Conservation (phyloP, 179 eudicot species). For the Carnegiea gigantea region DNA sequence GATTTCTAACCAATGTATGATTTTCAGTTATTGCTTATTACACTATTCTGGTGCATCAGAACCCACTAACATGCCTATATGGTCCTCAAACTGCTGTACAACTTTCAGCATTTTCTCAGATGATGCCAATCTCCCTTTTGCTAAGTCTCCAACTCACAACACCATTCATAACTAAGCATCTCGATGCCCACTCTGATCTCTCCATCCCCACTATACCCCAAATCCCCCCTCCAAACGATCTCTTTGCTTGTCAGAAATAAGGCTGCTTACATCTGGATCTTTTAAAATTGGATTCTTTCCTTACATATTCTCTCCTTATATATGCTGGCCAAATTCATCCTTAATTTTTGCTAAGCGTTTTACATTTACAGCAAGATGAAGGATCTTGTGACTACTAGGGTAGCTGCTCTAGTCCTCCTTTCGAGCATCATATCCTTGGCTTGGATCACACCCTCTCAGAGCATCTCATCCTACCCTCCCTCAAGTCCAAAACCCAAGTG, state of each 20-base stretch:
- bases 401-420: constrained; percentile 31
- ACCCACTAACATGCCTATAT: neutral
- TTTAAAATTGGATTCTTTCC: neutral
- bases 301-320: constrained; percentile 16
- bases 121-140: constrained; percentile 11
- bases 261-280: neutral
- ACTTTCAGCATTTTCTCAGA: constrained; percentile 4
- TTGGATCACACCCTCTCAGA: constrained; percentile 27
- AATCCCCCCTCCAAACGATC: neutral
- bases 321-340: neutral
- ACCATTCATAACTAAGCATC: constrained; percentile 2
- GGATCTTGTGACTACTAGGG: neutral
- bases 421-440: constrained; percentile 31
- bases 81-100: constrained; percentile 2
- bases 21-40: neutral
- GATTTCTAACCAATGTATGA: neutral
- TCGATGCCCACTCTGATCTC: neutral
- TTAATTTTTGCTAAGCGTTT: neutral
- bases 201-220: neutral
- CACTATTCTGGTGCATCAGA: neutral
- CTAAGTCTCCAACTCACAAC: neutral
- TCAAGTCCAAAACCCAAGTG: neutral
- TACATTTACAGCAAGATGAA: neutral
- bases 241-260: neutral
- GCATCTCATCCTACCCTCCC: constrained; percentile 27